These are phyloP conservation scores for Beauveria sp. DNA, from an alignment of 2,329 filamentous ascomycete genomes.

Conservation along the genomic window DNA sequence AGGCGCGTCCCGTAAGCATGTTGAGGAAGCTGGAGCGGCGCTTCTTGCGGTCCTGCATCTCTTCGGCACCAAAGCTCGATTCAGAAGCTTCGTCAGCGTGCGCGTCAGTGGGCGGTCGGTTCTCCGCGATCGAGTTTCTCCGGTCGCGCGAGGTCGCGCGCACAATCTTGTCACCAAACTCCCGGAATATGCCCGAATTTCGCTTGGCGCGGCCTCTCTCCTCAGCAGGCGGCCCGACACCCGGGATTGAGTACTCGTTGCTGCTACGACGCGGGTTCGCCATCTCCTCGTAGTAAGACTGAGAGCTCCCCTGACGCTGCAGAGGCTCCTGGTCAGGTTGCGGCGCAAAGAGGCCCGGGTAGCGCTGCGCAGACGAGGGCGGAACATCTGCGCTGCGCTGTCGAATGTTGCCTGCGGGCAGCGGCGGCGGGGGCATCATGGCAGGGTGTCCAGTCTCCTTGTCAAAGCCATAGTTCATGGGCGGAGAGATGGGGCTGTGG, in stretches of 20 bases:
- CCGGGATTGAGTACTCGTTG: conserved; percentile 30
- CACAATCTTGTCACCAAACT: conserved; percentile 38
- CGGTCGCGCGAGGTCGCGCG: conserved; percentile 26
- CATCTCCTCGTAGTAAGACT: conserved; percentile 20
- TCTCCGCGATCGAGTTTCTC: conserved; percentile 20
- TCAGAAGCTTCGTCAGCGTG: conserved; percentile 34
- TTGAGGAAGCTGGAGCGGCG: conserved; percentile 33
- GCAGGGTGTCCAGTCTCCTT: conserved; percentile 40
- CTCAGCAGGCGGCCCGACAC: conserved; percentile 28
- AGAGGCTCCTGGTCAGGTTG: conserved; percentile 10
- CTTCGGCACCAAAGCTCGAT: conserved; percentile 32
- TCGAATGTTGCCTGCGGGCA: conserved; percentile 13
- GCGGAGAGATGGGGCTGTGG: conserved; percentile 21
- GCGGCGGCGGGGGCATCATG: conserved; percentile 9
- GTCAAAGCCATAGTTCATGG: conserved; percentile 34
- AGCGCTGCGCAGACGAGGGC: conserved; percentile 44
- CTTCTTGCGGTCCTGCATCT: conserved; percentile 29
- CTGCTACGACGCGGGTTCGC: conserved; percentile 33
- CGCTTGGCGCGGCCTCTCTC: conserved; percentile 30
- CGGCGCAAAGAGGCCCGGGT: conserved; percentile 38
- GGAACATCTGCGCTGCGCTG: conserved; percentile 33
- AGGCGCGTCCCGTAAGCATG: conserved; percentile 20
- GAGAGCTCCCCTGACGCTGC: neutral
- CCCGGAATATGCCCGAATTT: conserved; percentile 43
- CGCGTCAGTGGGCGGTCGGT: conserved; percentile 13